Percentiles rank a stretch among this genome's conserved stretches.
Conservation (phyloP, 495 filamentous ascomycete species). For the Tuber calosporum region DNA sequence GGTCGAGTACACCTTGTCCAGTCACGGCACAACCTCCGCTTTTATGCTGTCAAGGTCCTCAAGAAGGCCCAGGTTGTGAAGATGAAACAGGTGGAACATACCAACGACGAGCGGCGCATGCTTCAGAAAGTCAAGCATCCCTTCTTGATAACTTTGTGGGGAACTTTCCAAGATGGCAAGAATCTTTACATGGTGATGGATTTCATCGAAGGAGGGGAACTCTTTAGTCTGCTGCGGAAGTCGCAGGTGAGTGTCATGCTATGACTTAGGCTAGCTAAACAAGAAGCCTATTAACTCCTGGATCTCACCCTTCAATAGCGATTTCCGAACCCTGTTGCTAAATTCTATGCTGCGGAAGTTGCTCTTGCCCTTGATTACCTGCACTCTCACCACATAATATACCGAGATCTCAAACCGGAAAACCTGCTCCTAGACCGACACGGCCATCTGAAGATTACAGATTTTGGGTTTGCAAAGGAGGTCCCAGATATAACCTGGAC, state of each 20-base stretch:
- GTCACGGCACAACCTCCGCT: slow-evolving; percentile 91
- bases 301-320: slow-evolving; percentile 53
- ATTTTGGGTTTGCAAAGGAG: slow-evolving; percentile 97
- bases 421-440: slow-evolving; percentile 92
- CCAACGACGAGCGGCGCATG: slow-evolving; percentile 95
- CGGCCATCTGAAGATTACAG: slow-evolving; percentile 95
- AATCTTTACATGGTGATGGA: slow-evolving; percentile 99
- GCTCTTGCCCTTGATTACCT: slow-evolving; percentile 92
- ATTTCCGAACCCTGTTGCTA: slow-evolving; percentile 96
- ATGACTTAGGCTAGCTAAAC: background rate
- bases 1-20: slow-evolving; percentile 93
- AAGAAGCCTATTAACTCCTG: background rate
- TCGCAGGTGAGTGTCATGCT: slow-evolving; percentile 65
- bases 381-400: slow-evolving; percentile 92
- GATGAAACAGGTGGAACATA: slow-evolving; percentile 99
- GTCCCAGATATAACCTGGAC: slow-evolving; percentile 99
- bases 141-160: slow-evolving; percentile 95
- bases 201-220: slow-evolving; percentile 97
- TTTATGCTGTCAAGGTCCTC: slow-evolving; percentile 95
- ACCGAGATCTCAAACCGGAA: slow-evolving; percentile 94
- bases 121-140: slow-evolving; percentile 90
- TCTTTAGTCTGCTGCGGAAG: slow-evolving; percentile 90
- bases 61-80: slow-evolving; percentile 98
- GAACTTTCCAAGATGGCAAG: slow-evolving; percentile 88
- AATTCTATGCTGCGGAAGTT: slow-evolving; percentile 97